Evolutionary conservation across 2,329 filamentous ascomycete species (phyloP).

Genomic region (Mollisiaceae sp.): DNA sequence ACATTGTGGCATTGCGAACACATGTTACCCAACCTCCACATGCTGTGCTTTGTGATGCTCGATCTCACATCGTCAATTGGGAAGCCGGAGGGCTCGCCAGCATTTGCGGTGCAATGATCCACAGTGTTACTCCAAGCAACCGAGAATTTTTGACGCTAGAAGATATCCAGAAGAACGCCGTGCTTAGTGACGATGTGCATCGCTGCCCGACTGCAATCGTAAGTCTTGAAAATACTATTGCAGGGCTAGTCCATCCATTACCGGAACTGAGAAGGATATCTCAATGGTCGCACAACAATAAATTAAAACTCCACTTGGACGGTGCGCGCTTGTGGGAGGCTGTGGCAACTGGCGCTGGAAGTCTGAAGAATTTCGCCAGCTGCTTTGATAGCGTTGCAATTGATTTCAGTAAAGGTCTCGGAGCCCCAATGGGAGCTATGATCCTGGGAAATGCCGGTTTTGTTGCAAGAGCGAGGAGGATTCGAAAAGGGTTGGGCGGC

Average conservation of each 20-base stretch:
- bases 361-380: slow-evolving; percentile 67
- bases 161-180: slow-evolving; percentile 70
- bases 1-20: slow-evolving; percentile 82
- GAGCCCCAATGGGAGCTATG: slow-evolving; percentile 79
- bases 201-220: slow-evolving; percentile 80
- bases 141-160: slow-evolving; percentile 63
- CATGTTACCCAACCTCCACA: slow-evolving; percentile 83
- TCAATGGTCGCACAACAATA: slow-evolving; percentile 66
- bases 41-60: slow-evolving; percentile 76
- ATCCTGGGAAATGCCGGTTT: slow-evolving; percentile 63
- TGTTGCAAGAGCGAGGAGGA: slow-evolving; percentile 70
- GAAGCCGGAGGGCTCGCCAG: slow-evolving; percentile 69
- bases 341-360: slow-evolving; percentile 69
- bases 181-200: slow-evolving; percentile 74
- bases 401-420: slow-evolving; percentile 82
- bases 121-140: slow-evolving; percentile 69
- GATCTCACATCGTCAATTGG: slow-evolving; percentile 75
- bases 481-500: slow-evolving; percentile 82
- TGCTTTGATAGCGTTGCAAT: slow-evolving; percentile 76
- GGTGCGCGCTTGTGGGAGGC: slow-evolving; percentile 85
- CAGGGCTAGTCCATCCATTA: slow-evolving; percentile 79
- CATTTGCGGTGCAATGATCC: slow-evolving; percentile 73
- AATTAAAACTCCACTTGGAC: slow-evolving; percentile 75
- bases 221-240: slow-evolving; percentile 81
- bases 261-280: slow-evolving; percentile 71